These are phyloP conservation scores for Fusarium longipes DNA, from an alignment of 2,329 filamentous ascomycete genomes.

Conservation along the genomic window DNA sequence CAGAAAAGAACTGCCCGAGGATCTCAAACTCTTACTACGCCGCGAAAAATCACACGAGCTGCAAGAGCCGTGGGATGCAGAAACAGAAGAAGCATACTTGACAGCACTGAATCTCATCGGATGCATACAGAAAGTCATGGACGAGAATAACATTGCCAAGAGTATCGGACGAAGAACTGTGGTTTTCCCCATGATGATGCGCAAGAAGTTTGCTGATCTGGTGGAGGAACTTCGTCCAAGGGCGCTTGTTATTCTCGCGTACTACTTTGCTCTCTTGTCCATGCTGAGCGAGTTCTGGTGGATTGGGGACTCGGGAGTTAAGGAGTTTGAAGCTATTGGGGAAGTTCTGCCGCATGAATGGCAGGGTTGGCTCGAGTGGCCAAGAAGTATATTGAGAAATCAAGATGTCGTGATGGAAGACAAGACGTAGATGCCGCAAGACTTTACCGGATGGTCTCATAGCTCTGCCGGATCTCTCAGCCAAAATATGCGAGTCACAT, in stretches of 20 bases:
- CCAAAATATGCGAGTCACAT: neutral
- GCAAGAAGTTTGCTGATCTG: neutral
- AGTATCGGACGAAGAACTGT: slow-evolving; percentile 3
- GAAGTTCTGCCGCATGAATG: neutral
- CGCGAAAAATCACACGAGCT: neutral
- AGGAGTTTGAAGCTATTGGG: slow-evolving; percentile 2
- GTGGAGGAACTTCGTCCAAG: slow-evolving; percentile 3
- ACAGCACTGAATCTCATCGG: neutral
- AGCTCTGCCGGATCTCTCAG: neutral
- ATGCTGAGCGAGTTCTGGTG: slow-evolving; percentile 1
- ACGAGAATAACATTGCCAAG: neutral
- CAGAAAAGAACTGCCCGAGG: neutral
- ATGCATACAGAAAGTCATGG: neutral
- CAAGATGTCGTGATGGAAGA: neutral
- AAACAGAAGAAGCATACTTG: slow-evolving; percentile 1
- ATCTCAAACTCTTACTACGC: neutral
- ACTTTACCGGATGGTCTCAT: neutral
- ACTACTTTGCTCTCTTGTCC: slow-evolving; percentile 8
- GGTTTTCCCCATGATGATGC: slow-evolving; percentile 3
- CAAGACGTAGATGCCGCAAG: neutral
- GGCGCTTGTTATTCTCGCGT: slow-evolving; percentile 7
- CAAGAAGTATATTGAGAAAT: neutral
- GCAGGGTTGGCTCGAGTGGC: slow-evolving; percentile 9
- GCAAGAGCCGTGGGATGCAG: neutral
- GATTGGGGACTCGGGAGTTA: neutral